Base-by-base conservation (phyloP, 108 stramenopile species). In the Epipyxis sp. region DNA sequence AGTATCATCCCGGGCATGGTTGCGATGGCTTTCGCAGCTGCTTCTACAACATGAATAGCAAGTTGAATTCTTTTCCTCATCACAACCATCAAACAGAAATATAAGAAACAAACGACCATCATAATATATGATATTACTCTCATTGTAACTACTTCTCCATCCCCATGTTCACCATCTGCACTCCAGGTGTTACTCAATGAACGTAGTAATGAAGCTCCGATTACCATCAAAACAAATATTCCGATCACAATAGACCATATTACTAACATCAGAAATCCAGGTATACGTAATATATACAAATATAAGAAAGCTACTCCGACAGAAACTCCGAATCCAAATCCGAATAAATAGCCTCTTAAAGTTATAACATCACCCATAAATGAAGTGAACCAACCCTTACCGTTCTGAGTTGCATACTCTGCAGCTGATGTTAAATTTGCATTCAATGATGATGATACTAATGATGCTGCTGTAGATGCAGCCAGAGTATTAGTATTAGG, bases 271-370 rank as follows among this genome's bases (percentile, higher is more conserved):
- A 97, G 81, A 10, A 97, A 80, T 30, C 86, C 85, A 0, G 94
- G 95, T 13, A 97, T 81, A 37, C 93, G 92, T 0, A 97, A 79
- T 44, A 92, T 61, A 40, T 83, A 59, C 10, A 90, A 78, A 80
- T 94, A 97, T 35, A 86, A 1, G 68, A 93, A 88, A 35, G 90
- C 89, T 40, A 94, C 34, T 0, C 88, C 71, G 42, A 87, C 59
- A 1, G 92, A 77, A 2, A 86, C 72, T 10, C 90, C 91, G 46
- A 94, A 90, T 3, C 96, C 94, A 77, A 94, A 92, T 27, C 87
- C 90, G 40, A 92, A 45, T 57, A 97, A 89, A 44, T 82, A 88
- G 27, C 86, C 69, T 46, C 87, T 62, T 1, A 86, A 76, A 29
- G 76, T 81, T 54, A 71, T 82, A 37, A 91, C 35, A 76, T 93